Evolutionary conservation across 495 filamentous ascomycete species (phyloP), one percentile per base, ranked within the genome.

Genomic region (Lineolata rhizophorae): DNA sequence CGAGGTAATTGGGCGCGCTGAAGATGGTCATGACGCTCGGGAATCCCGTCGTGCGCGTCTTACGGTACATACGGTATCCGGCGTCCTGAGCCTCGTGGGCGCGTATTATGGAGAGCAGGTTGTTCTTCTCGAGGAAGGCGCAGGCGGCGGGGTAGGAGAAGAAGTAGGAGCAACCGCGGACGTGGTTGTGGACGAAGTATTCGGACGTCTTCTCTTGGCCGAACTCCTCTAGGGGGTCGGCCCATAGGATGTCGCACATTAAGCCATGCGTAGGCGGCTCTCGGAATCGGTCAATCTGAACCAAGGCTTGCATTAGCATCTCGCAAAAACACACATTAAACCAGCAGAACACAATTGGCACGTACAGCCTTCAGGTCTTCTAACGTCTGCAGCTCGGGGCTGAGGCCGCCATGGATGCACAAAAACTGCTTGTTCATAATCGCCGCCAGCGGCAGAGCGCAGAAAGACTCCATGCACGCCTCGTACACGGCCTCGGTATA

Each of bases 391-490:
- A 97, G 53, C 53, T 97, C 87, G 4, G 87, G 87, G 46, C 83
- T 92, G 40, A 97, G 60, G 30, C 87, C 87, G 40, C 87, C 87
- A 50, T 97, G 87, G 40, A 97, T 97, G 54, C 87, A 97, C 44
- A 97, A 59, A 53, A 97, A 97, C 43, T 97, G 87, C 62, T 95
- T 97, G 65, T 97, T 97, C 87, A 97, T 97, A 36, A 97, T 71
- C 12, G 87, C 87, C 38, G 87, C 87, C 50, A 97, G 62, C 29
- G 87, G 87, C 43, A 97, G 61, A 42, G 75, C 62, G 51, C 87
- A 97, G 65, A 97, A 97, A 19, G 87, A 85, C 37, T 94, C 82
- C 70, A 93, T 85, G 56, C 87, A 94, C 22, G 87, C 87, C 53
- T 97, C 87, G 51, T 97, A 97, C 37, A 97, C 72, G 41, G 65